Conservation (phyloP, 805 yeast species). For the Naumovozyma castellii region DNA sequence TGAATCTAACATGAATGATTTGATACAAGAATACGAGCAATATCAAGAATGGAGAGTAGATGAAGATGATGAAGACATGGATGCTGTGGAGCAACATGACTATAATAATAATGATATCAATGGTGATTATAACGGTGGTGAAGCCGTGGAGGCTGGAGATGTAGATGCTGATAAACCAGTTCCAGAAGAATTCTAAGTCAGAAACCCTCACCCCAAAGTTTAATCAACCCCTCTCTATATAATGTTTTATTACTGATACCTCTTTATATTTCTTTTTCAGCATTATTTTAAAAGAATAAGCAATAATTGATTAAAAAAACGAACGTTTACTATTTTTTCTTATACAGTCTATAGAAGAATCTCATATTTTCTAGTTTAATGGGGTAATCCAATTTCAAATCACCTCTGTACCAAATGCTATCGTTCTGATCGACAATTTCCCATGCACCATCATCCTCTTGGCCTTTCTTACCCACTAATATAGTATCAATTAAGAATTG, state of each 20-base stretch:
- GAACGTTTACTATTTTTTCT: slow-evolving; percentile 37
- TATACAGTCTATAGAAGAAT: slow-evolving; percentile 68
- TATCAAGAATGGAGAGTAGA: slow-evolving; percentile 76
- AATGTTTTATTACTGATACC: background rate
- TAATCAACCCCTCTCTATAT: background rate
- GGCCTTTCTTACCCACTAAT: slow-evolving; percentile 42
- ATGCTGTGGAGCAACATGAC: slow-evolving; percentile 26
- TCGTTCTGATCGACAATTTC: slow-evolving; percentile 54
- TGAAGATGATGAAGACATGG: slow-evolving; percentile 67
- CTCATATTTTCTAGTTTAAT: slow-evolving; percentile 81
- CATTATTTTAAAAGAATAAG: background rate
- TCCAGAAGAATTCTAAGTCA: background rate
- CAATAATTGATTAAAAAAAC: background rate
- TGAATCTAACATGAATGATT: slow-evolving; percentile 80
- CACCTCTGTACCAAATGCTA: slow-evolving; percentile 71
- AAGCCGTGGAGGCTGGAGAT: background rate
- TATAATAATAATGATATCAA: background rate
- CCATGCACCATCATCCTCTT: slow-evolving; percentile 51
- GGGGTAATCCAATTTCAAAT: slow-evolving; percentile 44
- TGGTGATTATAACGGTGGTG: background rate
- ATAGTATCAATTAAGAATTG: slow-evolving; percentile 71
- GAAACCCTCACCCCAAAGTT: no score
- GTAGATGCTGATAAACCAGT: background rate
- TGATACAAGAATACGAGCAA: slow-evolving; percentile 85
- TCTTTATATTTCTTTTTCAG: slow-evolving; percentile 1